Conservation (phyloP, 164 flowering plant genomes). For the Piper betle region DNA sequence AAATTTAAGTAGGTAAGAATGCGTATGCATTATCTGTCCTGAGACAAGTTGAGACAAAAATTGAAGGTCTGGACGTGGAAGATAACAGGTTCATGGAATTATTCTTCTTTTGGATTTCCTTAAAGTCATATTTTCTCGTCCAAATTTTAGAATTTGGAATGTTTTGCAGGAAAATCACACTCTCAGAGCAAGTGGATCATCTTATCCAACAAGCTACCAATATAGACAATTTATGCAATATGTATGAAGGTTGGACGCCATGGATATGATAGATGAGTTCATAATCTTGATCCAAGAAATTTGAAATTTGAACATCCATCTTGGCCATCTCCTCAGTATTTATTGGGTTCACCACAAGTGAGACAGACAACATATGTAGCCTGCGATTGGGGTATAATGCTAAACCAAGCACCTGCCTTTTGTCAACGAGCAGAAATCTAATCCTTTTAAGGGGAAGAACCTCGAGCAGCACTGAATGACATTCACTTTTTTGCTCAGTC, state of each 20-base stretch:
- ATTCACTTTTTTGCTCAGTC: too few species aligned
- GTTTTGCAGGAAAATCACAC: slow-evolving; percentile 47
- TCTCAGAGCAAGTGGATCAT: slow-evolving; percentile 87
- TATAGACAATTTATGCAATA: slow-evolving; percentile 85
- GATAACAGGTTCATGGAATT: slow-evolving; percentile 45
- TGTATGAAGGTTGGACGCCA: slow-evolving; percentile 99
- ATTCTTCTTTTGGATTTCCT: neutral
- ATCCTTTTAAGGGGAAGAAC: too few species aligned
- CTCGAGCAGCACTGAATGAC: too few species aligned
- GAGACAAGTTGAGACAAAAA: slow-evolving; percentile 75
- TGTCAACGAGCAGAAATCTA: too few species aligned
- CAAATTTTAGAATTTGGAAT: neutral
- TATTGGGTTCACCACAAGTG: neutral
- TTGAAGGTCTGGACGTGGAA: slow-evolving; percentile 74
- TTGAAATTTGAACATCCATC: neutral
- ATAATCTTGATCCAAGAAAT: too few species aligned
- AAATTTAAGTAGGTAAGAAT: slow-evolving; percentile 49
- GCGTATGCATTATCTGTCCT: slow-evolving; percentile 76
- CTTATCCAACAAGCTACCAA: slow-evolving; percentile 86
- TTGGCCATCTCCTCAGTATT: neutral
- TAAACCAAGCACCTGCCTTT: too few species aligned
- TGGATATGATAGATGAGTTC: slow-evolving; percentile 50
- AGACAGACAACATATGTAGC: too few species aligned
- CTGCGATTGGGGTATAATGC: too few species aligned
- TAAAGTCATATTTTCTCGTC: too few species aligned